Base-by-base conservation (phyloP, 352 stramenopile species). In the Pythium volutum region DNA sequence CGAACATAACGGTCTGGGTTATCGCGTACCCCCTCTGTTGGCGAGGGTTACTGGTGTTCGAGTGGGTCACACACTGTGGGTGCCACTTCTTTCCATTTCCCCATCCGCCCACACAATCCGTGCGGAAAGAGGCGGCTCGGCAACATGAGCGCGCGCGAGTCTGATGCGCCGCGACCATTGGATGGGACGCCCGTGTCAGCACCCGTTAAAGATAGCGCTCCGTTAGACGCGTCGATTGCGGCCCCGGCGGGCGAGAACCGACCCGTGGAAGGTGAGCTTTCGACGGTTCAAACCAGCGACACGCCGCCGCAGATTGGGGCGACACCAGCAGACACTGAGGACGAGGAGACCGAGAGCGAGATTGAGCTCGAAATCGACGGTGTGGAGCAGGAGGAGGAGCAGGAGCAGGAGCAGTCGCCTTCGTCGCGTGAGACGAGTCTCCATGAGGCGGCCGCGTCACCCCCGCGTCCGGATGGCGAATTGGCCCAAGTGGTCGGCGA, bases 291-390 rank as follows among this genome's bases (percentile, higher is more conserved):
- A 27, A 31, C 47, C 20, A 27, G 4, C 27, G 47, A 41, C 26
- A n/a, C 5, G 14, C 36, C 5, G 14, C 36, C 36, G 18, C 36
- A 43, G 14, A 22, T 22, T 43, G 10, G 16, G 36, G 10, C 36
- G 9, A 8, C 36, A 6, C 36, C 36, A 4, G 20, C 39, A 3
- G 55, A 54, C 5, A 54, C 26, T 4, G 55, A 62, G 23, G 55
- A 62, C 43, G 55, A 62, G 7, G 55, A 62, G 33, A 62, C 55
- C 18, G 55, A 62, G 55, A 62, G 55, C 55, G 55, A 62, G 23
- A 31, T 62, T 12, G 55, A 62, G 22, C 4, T 62, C 2, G 55
- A 62, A 29, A 46, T 62, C 4, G 52, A 59, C 16, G 39, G 27
- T 12, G 52, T 50, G 12, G 52, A 39, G 7, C 38, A 49, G 38